Conservation (phyloP, 2,329 filamentous ascomycete genomes). For the Aspergillus chevalieri region DNA sequence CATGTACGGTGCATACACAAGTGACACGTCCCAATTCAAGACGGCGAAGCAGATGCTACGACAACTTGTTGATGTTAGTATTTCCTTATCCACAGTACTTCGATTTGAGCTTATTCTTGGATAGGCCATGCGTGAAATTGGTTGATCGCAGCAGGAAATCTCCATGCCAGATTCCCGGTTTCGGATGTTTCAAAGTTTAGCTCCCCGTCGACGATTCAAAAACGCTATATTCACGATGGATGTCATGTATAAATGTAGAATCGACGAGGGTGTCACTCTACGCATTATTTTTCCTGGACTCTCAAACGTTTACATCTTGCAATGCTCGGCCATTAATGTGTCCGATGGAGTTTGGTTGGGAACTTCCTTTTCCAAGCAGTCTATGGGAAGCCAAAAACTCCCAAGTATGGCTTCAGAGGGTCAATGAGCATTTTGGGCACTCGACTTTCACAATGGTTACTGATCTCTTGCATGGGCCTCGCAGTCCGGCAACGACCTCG, state of each 20-base stretch:
- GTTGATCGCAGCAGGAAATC: not conserved
- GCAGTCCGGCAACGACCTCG: conserved; percentile 18
- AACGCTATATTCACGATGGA: not conserved
- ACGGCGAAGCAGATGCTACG: not conserved
- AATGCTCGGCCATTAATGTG: conserved; percentile 25
- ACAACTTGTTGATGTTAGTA: not conserved
- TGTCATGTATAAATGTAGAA: not conserved
- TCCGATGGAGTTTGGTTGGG: conserved; percentile 30
- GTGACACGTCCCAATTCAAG: not conserved
- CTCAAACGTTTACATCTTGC: conserved; percentile 23
- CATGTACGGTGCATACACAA: not conserved
- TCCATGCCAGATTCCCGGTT: not conserved
- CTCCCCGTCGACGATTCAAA: not conserved
- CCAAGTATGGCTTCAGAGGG: conserved; percentile 18
- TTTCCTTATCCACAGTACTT: not conserved
- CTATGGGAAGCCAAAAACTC: conserved; percentile 28
- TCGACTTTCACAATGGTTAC: too few relatives aligned
- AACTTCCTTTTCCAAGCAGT: conserved; percentile 21
- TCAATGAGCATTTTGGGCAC: too few relatives aligned
- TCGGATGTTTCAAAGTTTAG: not conserved
- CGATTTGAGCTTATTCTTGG: not conserved
- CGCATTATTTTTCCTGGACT: conserved; percentile 9
- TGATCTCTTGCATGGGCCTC: not conserved
- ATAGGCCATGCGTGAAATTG: not conserved
- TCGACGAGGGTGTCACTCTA: not conserved